Conservation (phyloP, 2,329 filamentous ascomycete species). For the Rhytidhysteron rufulum region DNA sequence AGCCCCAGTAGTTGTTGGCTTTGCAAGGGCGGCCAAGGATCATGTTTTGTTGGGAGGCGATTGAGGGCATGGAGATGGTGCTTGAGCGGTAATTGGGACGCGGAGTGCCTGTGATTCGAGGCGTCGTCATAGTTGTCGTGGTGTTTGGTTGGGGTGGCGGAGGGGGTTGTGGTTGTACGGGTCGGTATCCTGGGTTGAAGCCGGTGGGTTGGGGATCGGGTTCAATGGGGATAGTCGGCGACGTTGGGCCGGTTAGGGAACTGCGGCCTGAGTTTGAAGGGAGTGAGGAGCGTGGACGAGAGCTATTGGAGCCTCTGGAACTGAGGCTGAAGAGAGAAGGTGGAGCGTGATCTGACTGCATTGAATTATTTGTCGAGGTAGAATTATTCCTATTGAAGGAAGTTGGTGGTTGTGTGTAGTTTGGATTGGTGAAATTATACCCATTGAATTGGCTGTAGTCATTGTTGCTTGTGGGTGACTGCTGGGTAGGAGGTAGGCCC, state of each 20-base stretch:
- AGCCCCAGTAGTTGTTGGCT: constrained; percentile 39
- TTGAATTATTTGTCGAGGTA: constrained; percentile 22
- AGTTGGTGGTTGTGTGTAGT: constrained; percentile 4
- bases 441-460: constrained; percentile 13
- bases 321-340: constrained; percentile 22
- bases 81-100: constrained; percentile 12
- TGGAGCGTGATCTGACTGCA: constrained; percentile 13
- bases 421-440: constrained; percentile 1
- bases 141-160: constrained; percentile 3
- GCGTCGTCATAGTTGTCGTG: constrained; percentile 6
- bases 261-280: background rate
- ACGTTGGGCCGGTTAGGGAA: background rate
- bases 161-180: constrained; percentile 1
- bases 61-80: constrained; percentile 16
- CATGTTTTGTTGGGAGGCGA: constrained; percentile 17
- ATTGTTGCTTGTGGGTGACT: background rate
- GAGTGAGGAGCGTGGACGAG: constrained; percentile 5
- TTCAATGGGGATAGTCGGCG: background rate
- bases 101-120: constrained; percentile 2
- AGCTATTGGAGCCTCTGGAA: constrained; percentile 22
- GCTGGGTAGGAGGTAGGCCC: constrained; percentile 3
- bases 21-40: constrained; percentile 35
- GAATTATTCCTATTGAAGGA: constrained; percentile 15
- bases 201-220: background rate
- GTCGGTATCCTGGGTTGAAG: background rate